Evolutionary conservation across 306 rosid species (phyloP), one percentile per base, ranked within the genome.

Genomic region (Sphenostylis stenocarpa): DNA sequence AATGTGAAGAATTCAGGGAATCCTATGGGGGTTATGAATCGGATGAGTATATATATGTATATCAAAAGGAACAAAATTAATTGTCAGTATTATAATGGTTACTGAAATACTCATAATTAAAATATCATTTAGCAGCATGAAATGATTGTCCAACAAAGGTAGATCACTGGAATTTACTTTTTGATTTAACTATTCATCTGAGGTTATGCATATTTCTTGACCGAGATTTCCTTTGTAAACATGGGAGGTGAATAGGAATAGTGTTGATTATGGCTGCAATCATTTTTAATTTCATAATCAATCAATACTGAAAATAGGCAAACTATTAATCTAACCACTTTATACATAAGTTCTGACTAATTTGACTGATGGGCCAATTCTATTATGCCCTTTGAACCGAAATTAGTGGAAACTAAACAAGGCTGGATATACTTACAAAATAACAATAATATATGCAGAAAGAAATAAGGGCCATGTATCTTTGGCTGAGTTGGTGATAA

Each of bases 1-100:
- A 72, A 72, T 74, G 47, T 85, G 62, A 33, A 58, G 82, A 73
- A 75, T 24, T 80, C 77, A 73, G 87, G 88, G 93, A 81, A 91
- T 89, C 90, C 89, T 56, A 86, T 64, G 93, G 45, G 93, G 52
- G 64, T 10, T 29, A 44, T 47, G 49, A 44, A 48, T 72, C 77
- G 39, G 70, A 73, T 6, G 43, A 21, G 20, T 24, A 26, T 45
- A 11, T 67, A 4, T 55, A 44, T 45, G 48, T 29, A 31, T 28
- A 16, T 67, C 28, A 49, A 16, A 43, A 17, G 16, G n/a, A 21
- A 41, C 61, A 53, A 51, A 24, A 36, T 23, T 19, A 24, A 24
- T n/a, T 63, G 23, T 58, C 13, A 44, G 67, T 47, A 26, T 58
- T 26, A 28, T 29, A 36, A 51, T 44, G 45, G 61, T 20, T 23